phyloP scores from a whole-genome alignment of 352 stramenopile genomes.

The Paralagenidium karlingii region DNA sequence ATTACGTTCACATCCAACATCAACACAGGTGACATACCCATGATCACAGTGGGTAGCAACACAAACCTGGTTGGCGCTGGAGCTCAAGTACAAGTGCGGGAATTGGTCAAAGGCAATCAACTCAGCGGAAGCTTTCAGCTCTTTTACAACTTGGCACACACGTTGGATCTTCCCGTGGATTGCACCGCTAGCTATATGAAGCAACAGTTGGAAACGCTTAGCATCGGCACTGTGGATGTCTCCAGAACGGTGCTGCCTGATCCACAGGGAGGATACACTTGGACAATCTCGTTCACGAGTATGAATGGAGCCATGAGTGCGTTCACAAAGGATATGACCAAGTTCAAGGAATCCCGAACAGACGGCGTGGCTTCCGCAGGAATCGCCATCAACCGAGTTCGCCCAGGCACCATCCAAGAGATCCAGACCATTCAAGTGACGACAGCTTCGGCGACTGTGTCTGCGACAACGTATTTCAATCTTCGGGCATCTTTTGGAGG shows the following conservation, averaged over 20 bases:
- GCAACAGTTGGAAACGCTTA: conserved; percentile 29
- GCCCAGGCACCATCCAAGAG: conserved; percentile 38
- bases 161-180: conserved; percentile 61
- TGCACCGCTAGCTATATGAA: conserved; percentile 66
- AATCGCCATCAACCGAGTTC: conserved; percentile 25
- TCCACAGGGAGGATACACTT: conserved; percentile 84
- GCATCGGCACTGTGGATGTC: conserved; percentile 47
- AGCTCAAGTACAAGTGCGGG: conserved; percentile 18
- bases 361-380: conserved; percentile 28
- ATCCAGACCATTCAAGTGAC: conserved; percentile 51
- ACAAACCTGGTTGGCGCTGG: conserved; percentile 19
- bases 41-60: conserved; percentile 30
- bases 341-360: conserved; percentile 36
- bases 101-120: conserved; percentile 41
- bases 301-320: conserved; percentile 25
- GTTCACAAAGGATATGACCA: conserved; percentile 15
- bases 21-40: conserved; percentile 48
- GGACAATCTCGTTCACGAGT: conserved; percentile 89
- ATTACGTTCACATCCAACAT: conserved; percentile 65
- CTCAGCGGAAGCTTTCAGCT: conserved; percentile 57
- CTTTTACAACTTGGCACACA: conserved; percentile 28
- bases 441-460: conserved; percentile 23
- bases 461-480: conserved; percentile 20
- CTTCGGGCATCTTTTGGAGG: conserved; percentile 29
- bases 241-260: conserved; percentile 43